Evolutionary conservation across 2,329 filamentous ascomycete species (phyloP).

Genomic region (Trichoderma koningii): DNA sequence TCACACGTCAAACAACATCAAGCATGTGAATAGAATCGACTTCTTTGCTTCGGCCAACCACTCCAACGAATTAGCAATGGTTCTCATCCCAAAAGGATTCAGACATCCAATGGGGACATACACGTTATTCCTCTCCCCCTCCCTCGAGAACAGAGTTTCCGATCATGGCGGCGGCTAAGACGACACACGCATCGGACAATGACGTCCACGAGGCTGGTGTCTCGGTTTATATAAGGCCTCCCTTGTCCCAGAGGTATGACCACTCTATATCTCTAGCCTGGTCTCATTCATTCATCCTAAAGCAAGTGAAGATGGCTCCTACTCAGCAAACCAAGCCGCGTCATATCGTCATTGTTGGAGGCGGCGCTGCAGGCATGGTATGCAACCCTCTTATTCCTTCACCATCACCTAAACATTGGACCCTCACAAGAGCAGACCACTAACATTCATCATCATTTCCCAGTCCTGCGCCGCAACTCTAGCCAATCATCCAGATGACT

Average conservation of each 20-base stretch:
- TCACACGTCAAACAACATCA: too few relatives aligned
- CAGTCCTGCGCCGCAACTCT: slow-evolving; percentile 68
- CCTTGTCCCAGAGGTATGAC: neutral
- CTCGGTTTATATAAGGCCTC: neutral
- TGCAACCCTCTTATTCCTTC: slow-evolving; percentile 1
- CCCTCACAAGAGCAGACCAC: too few relatives aligned
- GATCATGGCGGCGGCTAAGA: slow-evolving; percentile 18
- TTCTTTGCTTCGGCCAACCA: too few relatives aligned
- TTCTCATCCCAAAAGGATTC: too few relatives aligned
- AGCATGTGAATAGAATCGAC: neutral
- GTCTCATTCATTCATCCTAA: neutral
- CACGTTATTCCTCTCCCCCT: neutral
- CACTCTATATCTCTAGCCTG: too few relatives aligned
- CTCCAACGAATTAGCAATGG: too few relatives aligned
- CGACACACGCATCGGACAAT: slow-evolving; percentile 26
- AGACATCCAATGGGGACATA: neutral
- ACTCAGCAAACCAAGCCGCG: slow-evolving; percentile 36
- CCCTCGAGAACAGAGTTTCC: slow-evolving; percentile 7
- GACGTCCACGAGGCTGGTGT: slow-evolving; percentile 28
- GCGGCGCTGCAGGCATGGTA: slow-evolving; percentile 64
- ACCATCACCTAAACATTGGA: neutral
- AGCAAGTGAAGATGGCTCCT: neutral
- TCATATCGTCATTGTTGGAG: slow-evolving; percentile 61
- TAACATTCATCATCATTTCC: neutral
- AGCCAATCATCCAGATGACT: slow-evolving; percentile 64